Conservation (phyloP, 192 early-diverging fungal genomes). For the Entophlyctis luteolus region DNA sequence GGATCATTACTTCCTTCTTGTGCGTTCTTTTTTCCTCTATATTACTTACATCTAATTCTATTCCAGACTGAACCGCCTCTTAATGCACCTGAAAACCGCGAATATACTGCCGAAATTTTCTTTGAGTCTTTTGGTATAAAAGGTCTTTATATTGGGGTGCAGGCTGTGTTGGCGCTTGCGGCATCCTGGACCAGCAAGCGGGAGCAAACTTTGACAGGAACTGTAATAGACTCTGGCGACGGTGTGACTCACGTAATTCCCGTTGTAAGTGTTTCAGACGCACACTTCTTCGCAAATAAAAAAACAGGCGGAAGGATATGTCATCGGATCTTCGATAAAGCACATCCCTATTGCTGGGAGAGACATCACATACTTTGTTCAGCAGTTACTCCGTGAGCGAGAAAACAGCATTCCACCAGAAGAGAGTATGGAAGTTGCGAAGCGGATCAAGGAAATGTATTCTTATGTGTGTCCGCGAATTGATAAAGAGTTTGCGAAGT, state of each 20-base stretch:
- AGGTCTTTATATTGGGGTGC: constrained; percentile 98
- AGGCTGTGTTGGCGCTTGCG: constrained; percentile 95
- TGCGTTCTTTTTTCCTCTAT: constrained; percentile 23
- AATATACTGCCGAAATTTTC: constrained; percentile 98
- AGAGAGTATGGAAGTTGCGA: constrained; percentile 91
- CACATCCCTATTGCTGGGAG: constrained; percentile 98
- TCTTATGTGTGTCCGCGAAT: constrained; percentile 97
- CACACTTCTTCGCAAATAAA: background rate
- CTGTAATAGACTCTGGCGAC: constrained; percentile 97
- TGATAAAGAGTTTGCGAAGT: constrained; percentile 93
- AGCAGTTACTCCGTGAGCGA: constrained; percentile 94
- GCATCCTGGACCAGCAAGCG: constrained; percentile 89
- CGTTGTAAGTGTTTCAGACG: constrained; percentile 58
- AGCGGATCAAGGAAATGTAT: constrained; percentile 93
- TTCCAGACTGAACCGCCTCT: constrained; percentile 93
- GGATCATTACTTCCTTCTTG: constrained; percentile 93
- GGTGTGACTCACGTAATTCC: constrained; percentile 99
- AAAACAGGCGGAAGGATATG: constrained; percentile 89
- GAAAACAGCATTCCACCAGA: constrained; percentile 95
- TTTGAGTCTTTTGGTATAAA: constrained; percentile 99
- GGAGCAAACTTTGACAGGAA: constrained; percentile 90
- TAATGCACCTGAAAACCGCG: constrained; percentile 97
- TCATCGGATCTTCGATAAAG: constrained; percentile 96
- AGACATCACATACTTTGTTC: constrained; percentile 96
- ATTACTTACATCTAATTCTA: background rate